phyloP scores from a whole-genome alignment of 1,139 yeast genomes.

The Scheffersomyces cryptocercus region DNA sequence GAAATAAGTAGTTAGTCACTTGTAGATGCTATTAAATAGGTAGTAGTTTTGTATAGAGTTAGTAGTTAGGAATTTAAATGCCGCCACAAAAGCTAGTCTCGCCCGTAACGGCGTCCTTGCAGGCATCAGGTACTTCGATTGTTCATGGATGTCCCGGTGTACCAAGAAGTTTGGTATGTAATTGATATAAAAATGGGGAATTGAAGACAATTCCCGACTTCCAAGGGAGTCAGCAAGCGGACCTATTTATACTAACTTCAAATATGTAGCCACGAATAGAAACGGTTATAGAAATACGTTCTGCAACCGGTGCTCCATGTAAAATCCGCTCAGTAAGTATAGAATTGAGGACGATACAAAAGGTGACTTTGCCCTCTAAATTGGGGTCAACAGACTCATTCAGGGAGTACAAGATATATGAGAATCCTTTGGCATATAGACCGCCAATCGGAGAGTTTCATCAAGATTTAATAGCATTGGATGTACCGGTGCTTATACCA shows the following conservation, averaged over 20 bases:
- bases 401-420: slow-evolving; percentile 37
- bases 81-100: slow-evolving; percentile 22
- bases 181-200: slow-evolving; percentile 20
- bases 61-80: too few species aligned
- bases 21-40: too few species aligned
- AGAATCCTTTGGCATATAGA: slow-evolving; percentile 36
- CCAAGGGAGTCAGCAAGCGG: background rate
- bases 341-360: slow-evolving; percentile 40
- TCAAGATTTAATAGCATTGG: slow-evolving; percentile 50
- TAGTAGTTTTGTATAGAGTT: too few species aligned
- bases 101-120: slow-evolving; percentile 37
- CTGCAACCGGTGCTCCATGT: slow-evolving; percentile 41
- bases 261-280: slow-evolving; percentile 40
- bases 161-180: slow-evolving; percentile 49
- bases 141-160: slow-evolving; percentile 68
- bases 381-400: slow-evolving; percentile 43
- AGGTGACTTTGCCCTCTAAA: slow-evolving; percentile 40
- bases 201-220: background rate
- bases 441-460: slow-evolving; percentile 40
- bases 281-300: slow-evolving; percentile 42
- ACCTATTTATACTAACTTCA: slow-evolving; percentile 1
- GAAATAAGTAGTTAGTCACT: too few species aligned
- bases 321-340: slow-evolving; percentile 37
- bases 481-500: slow-evolving; percentile 60
- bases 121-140: slow-evolving; percentile 48